Evolutionary conservation across 371 early-diverging fungal species (phyloP).

Genomic region (Syncephalis plumigaleata): DNA sequence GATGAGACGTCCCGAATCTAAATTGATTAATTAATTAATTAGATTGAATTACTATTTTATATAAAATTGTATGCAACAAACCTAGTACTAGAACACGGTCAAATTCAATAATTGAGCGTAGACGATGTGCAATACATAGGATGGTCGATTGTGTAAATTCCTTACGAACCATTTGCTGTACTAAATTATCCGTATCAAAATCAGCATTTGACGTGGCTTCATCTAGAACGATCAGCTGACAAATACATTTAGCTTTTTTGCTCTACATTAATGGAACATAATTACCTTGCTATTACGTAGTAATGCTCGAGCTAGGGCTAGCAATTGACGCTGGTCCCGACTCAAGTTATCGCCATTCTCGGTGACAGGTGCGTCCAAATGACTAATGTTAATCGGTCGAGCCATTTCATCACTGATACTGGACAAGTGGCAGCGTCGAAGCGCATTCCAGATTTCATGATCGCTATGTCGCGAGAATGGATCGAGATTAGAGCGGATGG

Average conservation of each 20-base stretch:
- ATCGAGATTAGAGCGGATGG: conserved; percentile 43
- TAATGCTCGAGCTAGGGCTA: conserved; percentile 62
- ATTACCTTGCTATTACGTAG: conserved; percentile 40
- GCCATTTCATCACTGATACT: conserved; percentile 12
- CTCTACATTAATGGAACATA: conserved; percentile 31
- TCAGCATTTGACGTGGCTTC: conserved; percentile 73
- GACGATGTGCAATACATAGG: conserved; percentile 49
- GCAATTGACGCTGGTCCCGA: conserved; percentile 70
- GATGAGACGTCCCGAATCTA: conserved; percentile 28
- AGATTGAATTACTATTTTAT: neutral
- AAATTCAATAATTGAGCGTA: conserved; percentile 66
- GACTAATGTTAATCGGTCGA: conserved; percentile 15
- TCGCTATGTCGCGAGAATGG: conserved; percentile 40
- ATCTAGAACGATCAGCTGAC: conserved; percentile 24
- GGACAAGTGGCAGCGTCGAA: conserved; percentile 21
- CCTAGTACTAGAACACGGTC: conserved; percentile 62
- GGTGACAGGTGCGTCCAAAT: conserved; percentile 29
- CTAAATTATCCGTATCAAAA: conserved; percentile 35
- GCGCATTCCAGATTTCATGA: conserved; percentile 44
- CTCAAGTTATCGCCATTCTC: conserved; percentile 56
- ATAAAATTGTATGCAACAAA: conserved; percentile 8
- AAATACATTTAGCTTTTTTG: conserved; percentile 4
- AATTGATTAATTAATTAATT: neutral
- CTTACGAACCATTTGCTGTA: conserved; percentile 48
- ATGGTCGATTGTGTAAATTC: conserved; percentile 38